Evolutionary conservation across 371 early-diverging fungal genomes (phyloP).

Genomic region (Rhizopus stolonifer): DNA sequence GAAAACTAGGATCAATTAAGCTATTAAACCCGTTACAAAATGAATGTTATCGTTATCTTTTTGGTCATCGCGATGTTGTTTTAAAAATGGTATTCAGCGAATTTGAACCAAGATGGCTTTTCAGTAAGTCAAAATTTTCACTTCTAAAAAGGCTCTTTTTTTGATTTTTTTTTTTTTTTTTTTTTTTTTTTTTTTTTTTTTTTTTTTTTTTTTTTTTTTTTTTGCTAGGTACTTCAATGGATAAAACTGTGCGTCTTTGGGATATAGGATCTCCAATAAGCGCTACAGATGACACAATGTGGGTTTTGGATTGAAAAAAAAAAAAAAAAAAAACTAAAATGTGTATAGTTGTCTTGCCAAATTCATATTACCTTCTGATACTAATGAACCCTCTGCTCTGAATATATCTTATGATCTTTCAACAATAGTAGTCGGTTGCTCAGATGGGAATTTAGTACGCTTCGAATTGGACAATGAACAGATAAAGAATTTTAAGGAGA

Average conservation of each 20-base stretch:
- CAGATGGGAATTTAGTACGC: conserved; percentile 29
- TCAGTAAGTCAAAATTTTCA: background rate
- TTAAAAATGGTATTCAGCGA: conserved; percentile 48
- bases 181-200: no score
- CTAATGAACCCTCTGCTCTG: conserved; percentile 28
- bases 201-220: no score
- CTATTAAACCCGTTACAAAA: conserved; percentile 53
- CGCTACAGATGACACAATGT: conserved; percentile 28
- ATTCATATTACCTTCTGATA: conserved; percentile 26
- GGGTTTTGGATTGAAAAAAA: no score
- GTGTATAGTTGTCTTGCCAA: conserved; percentile 35
- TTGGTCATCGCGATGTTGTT: conserved; percentile 50
- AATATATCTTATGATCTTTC: conserved; percentile 27
- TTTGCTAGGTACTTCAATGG: conserved; percentile 58
- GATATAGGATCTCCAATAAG: conserved; percentile 52
- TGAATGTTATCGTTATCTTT: conserved; percentile 54
- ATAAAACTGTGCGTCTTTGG: conserved; percentile 59
- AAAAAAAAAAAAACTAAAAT: conserved; percentile 1
- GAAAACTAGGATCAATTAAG: conserved; percentile 58
- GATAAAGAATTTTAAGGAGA: background rate
- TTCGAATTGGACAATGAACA: conserved; percentile 14
- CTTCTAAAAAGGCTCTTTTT: no score
- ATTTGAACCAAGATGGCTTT: conserved; percentile 32
- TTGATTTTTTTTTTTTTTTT: no score
- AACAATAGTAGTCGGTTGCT: conserved; percentile 32